phyloP scores from a whole-genome alignment of 352 stramenopile genomes.

The Labyrinthula sp. region DNA sequence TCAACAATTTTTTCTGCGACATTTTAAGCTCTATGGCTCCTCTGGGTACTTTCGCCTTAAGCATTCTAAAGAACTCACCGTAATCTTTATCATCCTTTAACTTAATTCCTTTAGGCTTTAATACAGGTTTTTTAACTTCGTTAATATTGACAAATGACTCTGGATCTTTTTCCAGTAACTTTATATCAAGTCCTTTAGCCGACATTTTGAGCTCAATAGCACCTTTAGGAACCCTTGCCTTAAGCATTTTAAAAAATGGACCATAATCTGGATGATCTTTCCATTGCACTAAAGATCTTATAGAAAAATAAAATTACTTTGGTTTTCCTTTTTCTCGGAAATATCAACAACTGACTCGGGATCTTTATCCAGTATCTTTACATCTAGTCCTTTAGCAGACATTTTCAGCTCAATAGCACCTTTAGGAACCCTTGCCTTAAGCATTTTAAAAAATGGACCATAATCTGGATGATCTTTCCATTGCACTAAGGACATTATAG shows the following conservation, averaged over 20 bases:
- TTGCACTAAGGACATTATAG: conserved; percentile 40
- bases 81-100: conserved; percentile 42
- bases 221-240: conserved; percentile 58
- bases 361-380: conserved; percentile 43
- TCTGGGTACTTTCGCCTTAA: conserved; percentile 40
- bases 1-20: conserved; percentile 48
- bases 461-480: conserved; percentile 72
- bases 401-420: conserved; percentile 78
- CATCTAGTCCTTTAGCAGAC: conserved; percentile 47
- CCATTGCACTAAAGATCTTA: conserved; percentile 43
- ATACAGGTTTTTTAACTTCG: not conserved
- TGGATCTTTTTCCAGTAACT: conserved; percentile 43
- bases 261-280: conserved; percentile 69
- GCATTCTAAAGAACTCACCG: conserved; percentile 43
- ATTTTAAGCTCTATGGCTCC: conserved; percentile 35
- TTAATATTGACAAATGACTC: conserved; percentile 16
- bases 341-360: conserved; percentile 29
- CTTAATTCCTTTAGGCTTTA: not conserved
- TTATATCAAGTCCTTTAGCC: conserved; percentile 46
- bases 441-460: conserved; percentile 82
- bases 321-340: too few relatives aligned
- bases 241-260: conserved; percentile 84
- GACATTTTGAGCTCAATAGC: conserved; percentile 75
- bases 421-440: conserved; percentile 58
- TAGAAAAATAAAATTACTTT: too few relatives aligned